phyloP scores from a whole-genome alignment of 2,329 filamentous ascomycete species.

The Sclerotinia nivalis region DNA sequence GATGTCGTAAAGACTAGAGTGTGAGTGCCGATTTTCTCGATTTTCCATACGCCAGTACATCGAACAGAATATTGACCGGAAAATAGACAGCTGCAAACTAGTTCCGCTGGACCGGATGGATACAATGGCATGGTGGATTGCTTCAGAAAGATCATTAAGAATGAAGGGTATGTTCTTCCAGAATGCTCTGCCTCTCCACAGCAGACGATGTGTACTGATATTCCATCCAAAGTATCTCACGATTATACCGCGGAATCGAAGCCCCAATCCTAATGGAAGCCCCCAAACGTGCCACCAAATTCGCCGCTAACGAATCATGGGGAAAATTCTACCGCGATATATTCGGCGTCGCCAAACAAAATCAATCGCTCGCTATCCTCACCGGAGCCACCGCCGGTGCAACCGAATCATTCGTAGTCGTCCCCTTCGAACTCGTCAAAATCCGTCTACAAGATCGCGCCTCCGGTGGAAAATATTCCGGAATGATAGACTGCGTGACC shows the following conservation, averaged over 20 bases:
- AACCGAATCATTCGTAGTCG: constrained; percentile 94
- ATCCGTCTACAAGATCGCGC: constrained; percentile 96
- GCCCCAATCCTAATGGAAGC: constrained; percentile 98
- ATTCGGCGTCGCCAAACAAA: constrained; percentile 86
- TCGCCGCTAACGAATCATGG: constrained; percentile 98
- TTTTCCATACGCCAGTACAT: neutral
- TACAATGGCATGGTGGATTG: constrained; percentile 99
- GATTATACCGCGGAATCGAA: constrained; percentile 92
- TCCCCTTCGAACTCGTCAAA: constrained; percentile 98
- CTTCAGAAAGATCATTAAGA: constrained; percentile 93
- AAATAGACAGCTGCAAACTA: constrained; percentile 80
- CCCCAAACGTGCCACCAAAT: constrained; percentile 95
- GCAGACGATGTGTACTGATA: neutral
- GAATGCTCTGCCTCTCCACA: neutral
- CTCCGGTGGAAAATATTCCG: constrained; percentile 82
- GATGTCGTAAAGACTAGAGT: constrained; percentile 98
- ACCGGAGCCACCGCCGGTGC: constrained; percentile 94
- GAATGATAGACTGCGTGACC: constrained; percentile 74
- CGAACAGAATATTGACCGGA: constrained; percentile 25
- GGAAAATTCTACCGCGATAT: constrained; percentile 87
- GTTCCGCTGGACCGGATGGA: constrained; percentile 75
- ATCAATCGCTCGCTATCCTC: constrained; percentile 84
- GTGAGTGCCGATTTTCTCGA: constrained; percentile 54
- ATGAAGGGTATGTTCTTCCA: constrained; percentile 73
- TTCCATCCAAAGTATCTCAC: constrained; percentile 37